Conservation (phyloP, 169 alveolate species). For the Cytauxzoon felis region DNA sequence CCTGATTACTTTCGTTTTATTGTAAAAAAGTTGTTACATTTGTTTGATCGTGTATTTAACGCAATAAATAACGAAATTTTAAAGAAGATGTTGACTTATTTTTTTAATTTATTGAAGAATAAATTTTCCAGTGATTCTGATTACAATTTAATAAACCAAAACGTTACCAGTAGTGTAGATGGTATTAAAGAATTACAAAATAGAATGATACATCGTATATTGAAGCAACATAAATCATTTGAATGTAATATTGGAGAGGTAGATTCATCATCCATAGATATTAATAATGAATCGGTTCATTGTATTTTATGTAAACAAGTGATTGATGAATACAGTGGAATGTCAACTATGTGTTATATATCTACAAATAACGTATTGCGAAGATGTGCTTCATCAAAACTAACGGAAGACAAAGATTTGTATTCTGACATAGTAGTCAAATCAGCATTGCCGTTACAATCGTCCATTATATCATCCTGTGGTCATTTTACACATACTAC, state of each 20-base stretch:
- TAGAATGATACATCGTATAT: conserved; percentile 6
- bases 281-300: conserved; percentile 3
- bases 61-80: conserved; percentile 4
- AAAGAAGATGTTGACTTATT: background rate
- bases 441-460: conserved; percentile 26
- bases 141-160: background rate
- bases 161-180: background rate
- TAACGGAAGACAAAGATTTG: background rate
- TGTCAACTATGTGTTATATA: conserved; percentile 34
- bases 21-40: background rate
- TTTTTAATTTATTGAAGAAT: background rate
- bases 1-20: background rate
- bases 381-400: conserved; percentile 22
- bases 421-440: conserved; percentile 13
- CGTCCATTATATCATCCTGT: conserved; percentile 51
- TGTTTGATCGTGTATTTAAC: background rate
- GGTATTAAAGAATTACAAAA: conserved; percentile 26
- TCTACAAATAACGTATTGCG: conserved; percentile 45
- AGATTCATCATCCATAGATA: background rate
- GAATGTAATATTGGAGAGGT: background rate
- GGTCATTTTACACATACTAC: conserved; percentile 51
- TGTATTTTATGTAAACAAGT: conserved; percentile 49
- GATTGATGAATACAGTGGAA: conserved; percentile 7
- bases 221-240: conserved; percentile 14
- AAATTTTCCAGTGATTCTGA: background rate